These are phyloP conservation scores for Catenaria anguillulae DNA, from an alignment of 371 early-diverging fungal species.

Conservation along the genomic window DNA sequence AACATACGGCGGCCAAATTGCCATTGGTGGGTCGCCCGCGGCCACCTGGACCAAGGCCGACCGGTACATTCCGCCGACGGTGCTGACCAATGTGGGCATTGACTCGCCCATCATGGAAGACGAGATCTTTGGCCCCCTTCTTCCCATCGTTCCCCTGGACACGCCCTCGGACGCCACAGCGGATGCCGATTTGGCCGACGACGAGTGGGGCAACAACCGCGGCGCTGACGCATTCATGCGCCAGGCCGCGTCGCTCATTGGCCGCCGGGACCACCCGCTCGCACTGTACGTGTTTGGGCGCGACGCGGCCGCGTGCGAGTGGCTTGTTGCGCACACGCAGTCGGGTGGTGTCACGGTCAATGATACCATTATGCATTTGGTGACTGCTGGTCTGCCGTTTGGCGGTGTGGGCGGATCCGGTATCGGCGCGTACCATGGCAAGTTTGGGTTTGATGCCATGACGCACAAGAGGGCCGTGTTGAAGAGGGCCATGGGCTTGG, in stretches of 20 bases:
- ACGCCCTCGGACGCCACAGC: too few relatives aligned
- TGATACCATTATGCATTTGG: slow-evolving; percentile 50
- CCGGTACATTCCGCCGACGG: not conserved
- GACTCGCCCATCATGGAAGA: slow-evolving; percentile 8
- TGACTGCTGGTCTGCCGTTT: slow-evolving; percentile 52
- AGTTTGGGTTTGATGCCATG: slow-evolving; percentile 54
- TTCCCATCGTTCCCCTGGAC: slow-evolving; percentile 61
- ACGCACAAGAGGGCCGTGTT: slow-evolving; percentile 43
- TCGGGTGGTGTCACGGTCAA: slow-evolving; percentile 69
- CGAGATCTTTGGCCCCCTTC: slow-evolving; percentile 74
- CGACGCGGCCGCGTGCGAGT: slow-evolving; percentile 17
- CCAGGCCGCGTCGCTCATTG: not conserved
- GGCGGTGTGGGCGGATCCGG: slow-evolving; percentile 84
- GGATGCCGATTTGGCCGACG: too few relatives aligned
- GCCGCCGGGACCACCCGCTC: slow-evolving; percentile 41
- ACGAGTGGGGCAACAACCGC: not conserved
- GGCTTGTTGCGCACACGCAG: slow-evolving; percentile 39
- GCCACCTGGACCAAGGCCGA: slow-evolving; percentile 5
- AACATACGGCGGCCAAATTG: slow-evolving; percentile 7
- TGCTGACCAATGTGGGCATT: not conserved
- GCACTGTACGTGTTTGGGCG: slow-evolving; percentile 53
- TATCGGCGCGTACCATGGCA: slow-evolving; percentile 77
- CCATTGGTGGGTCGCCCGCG: slow-evolving; percentile 19
- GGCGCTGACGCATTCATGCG: not conserved
- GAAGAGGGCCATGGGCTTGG: slow-evolving; percentile 15